Conservation (phyloP, 768 basidiomycete species). For the Piloderma croceum region DNA sequence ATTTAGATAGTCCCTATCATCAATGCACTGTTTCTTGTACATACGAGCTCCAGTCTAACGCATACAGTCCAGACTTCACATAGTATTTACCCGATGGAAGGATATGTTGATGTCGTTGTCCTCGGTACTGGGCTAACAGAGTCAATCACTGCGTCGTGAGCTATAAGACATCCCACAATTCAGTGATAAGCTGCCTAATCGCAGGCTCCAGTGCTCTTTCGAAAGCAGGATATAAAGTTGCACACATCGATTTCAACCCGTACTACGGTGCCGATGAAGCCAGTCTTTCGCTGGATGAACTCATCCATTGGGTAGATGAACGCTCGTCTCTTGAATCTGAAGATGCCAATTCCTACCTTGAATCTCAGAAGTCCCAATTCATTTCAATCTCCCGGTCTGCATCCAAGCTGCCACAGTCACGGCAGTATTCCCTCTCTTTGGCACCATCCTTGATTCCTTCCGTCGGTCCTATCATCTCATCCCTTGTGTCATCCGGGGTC, state of each 20-base stretch:
- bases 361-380: constrained; percentile 30
- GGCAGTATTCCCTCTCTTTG: constrained; percentile 84
- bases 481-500: constrained; percentile 77
- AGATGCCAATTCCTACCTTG: constrained; percentile 7
- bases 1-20: too few species aligned
- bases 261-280: constrained; percentile 87
- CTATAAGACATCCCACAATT: constrained; percentile 8
- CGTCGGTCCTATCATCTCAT: constrained; percentile 69
- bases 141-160: constrained; percentile 87
- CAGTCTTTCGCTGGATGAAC: constrained; percentile 75
- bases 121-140: constrained; percentile 80
- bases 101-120: constrained; percentile 59
- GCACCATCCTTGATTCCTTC: constrained; percentile 78
- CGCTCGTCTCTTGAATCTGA: too few species aligned
- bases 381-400: constrained; percentile 40
- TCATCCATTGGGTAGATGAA: constrained; percentile 60
- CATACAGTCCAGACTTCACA: too few species aligned
- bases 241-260: constrained; percentile 77
- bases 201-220: constrained; percentile 64
- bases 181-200: constrained; percentile 10
- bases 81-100: too few species aligned
- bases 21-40: too few species aligned
- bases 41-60: too few species aligned
- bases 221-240: constrained; percentile 81
- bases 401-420: constrained; percentile 46